Conservation (phyloP, 78 protist genomes). For the Pigoraptor vietnamica region DNA sequence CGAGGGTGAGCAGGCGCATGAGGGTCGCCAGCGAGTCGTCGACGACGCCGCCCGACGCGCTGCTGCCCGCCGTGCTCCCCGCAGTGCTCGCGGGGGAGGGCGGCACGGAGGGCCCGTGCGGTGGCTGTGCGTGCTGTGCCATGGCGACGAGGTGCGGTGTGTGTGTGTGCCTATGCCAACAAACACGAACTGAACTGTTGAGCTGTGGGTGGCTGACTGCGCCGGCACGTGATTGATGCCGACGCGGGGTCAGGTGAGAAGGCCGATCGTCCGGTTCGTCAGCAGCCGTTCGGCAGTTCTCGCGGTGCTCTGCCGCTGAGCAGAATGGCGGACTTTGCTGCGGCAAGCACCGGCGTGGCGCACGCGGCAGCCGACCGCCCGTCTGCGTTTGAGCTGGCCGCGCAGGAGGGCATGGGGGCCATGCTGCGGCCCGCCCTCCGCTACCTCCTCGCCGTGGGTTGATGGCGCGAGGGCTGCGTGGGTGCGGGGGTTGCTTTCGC, state of each 20-base stretch:
- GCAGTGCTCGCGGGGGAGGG: background rate
- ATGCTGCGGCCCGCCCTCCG: background rate
- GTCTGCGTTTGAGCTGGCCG: background rate
- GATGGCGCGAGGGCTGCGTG: no score
- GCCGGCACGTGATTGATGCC: no score
- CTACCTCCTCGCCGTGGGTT: background rate
- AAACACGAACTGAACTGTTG: no score
- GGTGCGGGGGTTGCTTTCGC: no score
- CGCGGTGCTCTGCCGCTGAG: no score
- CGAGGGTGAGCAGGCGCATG: background rate
- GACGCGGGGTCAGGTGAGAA: no score
- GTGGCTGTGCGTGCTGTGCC: background rate
- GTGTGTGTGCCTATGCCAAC: no score
- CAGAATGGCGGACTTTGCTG: background rate
- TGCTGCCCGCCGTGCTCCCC: background rate
- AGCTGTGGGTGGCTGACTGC: no score
- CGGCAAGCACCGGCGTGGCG: background rate
- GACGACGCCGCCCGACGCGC: background rate
- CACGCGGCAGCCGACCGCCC: background rate
- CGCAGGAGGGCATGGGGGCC: background rate
- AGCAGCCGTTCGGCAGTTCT: no score
- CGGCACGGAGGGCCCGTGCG: background rate
- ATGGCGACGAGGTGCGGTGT: no score
- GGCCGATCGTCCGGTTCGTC: no score
- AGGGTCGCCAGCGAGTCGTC: background rate